phyloP scores from a whole-genome alignment of 2,329 filamentous ascomycete species.

The Phialophora tarda region DNA sequence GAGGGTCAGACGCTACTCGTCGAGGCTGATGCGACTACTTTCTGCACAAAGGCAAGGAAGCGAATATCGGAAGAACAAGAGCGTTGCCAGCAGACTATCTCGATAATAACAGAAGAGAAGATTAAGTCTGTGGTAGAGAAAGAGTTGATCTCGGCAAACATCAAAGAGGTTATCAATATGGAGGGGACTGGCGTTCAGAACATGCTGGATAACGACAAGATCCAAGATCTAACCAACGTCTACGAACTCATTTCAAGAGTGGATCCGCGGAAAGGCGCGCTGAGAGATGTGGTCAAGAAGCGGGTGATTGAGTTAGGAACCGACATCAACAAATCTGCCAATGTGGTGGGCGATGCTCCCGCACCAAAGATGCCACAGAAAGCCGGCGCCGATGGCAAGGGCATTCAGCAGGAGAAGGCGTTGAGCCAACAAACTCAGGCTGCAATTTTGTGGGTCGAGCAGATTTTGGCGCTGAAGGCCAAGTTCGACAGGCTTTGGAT shows the following conservation, averaged over 20 bases:
- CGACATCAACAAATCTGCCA: constrained; percentile 74
- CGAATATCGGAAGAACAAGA: constrained; percentile 81
- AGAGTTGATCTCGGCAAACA: constrained; percentile 76
- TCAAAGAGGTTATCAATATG: constrained; percentile 81
- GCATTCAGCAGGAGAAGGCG: constrained; percentile 59
- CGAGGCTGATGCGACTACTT: constrained; percentile 79
- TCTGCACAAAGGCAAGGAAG: constrained; percentile 75
- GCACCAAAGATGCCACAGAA: constrained; percentile 48
- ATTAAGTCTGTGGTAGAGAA: constrained; percentile 79
- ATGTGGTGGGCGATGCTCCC: constrained; percentile 61
- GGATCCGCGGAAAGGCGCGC: constrained; percentile 71
- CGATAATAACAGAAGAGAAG: constrained; percentile 71
- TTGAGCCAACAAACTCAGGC: constrained; percentile 81
- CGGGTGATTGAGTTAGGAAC: constrained; percentile 79
- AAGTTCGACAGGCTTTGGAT: constrained; percentile 85
- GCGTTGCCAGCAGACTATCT: constrained; percentile 81
- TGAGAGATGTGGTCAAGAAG: constrained; percentile 73
- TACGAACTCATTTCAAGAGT: constrained; percentile 80
- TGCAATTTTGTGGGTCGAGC: constrained; percentile 94
- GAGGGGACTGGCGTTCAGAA: constrained; percentile 81
- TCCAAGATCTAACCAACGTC: constrained; percentile 77
- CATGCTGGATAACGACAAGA: constrained; percentile 90
- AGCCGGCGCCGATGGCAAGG: constrained; percentile 55
- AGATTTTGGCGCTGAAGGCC: constrained; percentile 81
- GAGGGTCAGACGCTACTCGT: constrained; percentile 78